Percentiles rank a stretch among this genome's conserved stretches.
Conservation (phyloP, 352 stramenopile species). For the Globisporangium iwayamae region DNA sequence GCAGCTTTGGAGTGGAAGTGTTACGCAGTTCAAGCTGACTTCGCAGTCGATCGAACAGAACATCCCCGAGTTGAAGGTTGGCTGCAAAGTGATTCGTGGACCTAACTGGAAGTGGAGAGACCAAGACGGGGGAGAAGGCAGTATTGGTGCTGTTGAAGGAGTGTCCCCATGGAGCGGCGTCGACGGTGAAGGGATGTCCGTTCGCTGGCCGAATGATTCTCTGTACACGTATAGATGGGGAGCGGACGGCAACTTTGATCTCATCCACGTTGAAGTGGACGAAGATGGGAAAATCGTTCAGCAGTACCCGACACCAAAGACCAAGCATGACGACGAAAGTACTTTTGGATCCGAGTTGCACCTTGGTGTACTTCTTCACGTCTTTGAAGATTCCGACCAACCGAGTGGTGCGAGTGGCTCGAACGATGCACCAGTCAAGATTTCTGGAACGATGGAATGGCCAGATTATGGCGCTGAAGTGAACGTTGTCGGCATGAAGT, state of each 20-base stretch:
- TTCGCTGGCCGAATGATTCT: constrained; percentile 86
- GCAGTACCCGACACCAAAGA: constrained; percentile 65
- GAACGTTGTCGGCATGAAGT: constrained; percentile 53
- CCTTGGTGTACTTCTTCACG: constrained; percentile 72
- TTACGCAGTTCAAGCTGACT: constrained; percentile 67
- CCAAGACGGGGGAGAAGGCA: constrained; percentile 85
- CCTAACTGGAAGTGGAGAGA: constrained; percentile 90
- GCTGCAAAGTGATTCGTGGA: constrained; percentile 86
- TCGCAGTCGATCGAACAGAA: constrained; percentile 40
- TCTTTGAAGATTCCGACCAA: constrained; percentile 32
- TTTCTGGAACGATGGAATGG: constrained; percentile 73
- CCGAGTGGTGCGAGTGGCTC: neutral
- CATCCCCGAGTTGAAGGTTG: constrained; percentile 65
- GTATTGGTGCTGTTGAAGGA: constrained; percentile 75
- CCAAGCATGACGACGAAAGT: constrained; percentile 69
- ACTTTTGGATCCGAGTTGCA: constrained; percentile 74
- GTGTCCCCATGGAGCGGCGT: constrained; percentile 87
- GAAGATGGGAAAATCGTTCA: constrained; percentile 70
- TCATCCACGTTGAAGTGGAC: constrained; percentile 83
- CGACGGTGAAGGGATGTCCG: constrained; percentile 86
- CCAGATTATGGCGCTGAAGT: constrained; percentile 79
- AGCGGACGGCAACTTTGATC: constrained; percentile 83
- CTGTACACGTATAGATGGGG: constrained; percentile 89
- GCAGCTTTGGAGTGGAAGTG: constrained; percentile 68
- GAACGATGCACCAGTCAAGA: constrained; percentile 24